phyloP scores from a whole-genome alignment of 108 stramenopile species.

The Discostella pseudostelligera region DNA sequence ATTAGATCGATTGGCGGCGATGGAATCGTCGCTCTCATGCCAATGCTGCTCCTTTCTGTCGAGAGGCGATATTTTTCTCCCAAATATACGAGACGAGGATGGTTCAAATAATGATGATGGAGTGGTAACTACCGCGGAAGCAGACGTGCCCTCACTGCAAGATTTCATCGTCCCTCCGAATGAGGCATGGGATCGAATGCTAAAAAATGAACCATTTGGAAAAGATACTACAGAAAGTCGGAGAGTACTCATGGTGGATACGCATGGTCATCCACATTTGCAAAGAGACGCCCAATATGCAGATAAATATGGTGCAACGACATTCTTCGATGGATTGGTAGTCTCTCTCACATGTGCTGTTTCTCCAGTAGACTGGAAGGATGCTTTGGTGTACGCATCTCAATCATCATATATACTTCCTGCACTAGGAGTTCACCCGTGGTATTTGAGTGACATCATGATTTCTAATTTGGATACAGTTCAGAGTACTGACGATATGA shows the following conservation, averaged over 20 bases:
- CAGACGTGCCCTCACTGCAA: neutral
- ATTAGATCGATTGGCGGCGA: neutral
- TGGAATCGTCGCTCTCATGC: constrained; percentile 10
- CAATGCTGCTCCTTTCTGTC: constrained; percentile 47
- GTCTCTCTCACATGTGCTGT: constrained; percentile 69
- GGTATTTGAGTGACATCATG: constrained; percentile 63
- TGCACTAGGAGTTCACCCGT: constrained; percentile 79
- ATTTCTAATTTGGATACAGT: constrained; percentile 16
- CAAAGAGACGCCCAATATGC: constrained; percentile 55
- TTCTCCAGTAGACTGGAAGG: constrained; percentile 62
- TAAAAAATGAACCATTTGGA: neutral
- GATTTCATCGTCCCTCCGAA: constrained; percentile 21
- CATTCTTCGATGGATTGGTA: constrained; percentile 9
- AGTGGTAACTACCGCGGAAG: neutral
- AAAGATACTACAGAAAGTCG: neutral
- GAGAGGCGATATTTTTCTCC: constrained; percentile 26
- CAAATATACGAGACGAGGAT: neutral
- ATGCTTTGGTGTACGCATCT: constrained; percentile 60
- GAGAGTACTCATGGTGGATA: constrained; percentile 58
- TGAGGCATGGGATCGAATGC: constrained; percentile 37
- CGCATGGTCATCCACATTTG: constrained; percentile 80
- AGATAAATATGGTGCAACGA: neutral
- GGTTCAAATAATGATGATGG: neutral
- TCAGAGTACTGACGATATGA: constrained; percentile 3
- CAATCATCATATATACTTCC: constrained; percentile 47